Conservation (phyloP, 306 rosid genomes). For the Castanea crenata region DNA sequence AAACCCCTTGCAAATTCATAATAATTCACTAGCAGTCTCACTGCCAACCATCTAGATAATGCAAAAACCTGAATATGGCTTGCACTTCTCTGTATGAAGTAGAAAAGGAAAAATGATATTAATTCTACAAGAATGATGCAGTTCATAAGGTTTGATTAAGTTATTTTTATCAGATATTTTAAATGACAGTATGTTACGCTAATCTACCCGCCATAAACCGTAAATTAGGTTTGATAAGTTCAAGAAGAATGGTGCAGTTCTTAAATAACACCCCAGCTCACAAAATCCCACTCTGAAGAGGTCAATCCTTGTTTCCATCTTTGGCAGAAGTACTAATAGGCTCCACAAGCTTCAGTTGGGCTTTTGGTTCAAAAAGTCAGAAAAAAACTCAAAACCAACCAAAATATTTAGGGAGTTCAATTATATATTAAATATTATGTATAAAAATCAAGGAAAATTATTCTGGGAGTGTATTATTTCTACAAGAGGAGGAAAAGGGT, state of each 20-base stretch:
- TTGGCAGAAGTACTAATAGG: neutral
- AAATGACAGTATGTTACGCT: neutral
- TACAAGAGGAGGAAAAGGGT: neutral
- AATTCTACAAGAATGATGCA: neutral
- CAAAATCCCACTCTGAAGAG: too few species aligned
- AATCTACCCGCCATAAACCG: neutral
- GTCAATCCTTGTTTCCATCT: too few species aligned
- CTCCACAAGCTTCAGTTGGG: neutral
- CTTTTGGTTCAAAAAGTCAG: neutral
- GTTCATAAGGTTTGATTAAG: neutral
- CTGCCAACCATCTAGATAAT: constrained; percentile 74
- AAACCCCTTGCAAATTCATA: constrained; percentile 66
- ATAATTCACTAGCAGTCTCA: constrained; percentile 65
- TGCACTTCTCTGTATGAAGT: constrained; percentile 70
- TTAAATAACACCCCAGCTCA: too few species aligned
- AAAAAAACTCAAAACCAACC: neutral
- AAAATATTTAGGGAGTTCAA: neutral
- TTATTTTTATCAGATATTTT: neutral
- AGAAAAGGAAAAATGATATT: neutral
- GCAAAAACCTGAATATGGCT: constrained; percentile 85
- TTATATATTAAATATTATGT: neutral
- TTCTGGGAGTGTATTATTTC: neutral
- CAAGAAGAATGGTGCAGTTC: too few species aligned
- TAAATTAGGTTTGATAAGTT: neutral
- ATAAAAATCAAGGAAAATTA: neutral